Conservation (phyloP, 202 grass and related monocot species). For the Digitaria exilis region DNA sequence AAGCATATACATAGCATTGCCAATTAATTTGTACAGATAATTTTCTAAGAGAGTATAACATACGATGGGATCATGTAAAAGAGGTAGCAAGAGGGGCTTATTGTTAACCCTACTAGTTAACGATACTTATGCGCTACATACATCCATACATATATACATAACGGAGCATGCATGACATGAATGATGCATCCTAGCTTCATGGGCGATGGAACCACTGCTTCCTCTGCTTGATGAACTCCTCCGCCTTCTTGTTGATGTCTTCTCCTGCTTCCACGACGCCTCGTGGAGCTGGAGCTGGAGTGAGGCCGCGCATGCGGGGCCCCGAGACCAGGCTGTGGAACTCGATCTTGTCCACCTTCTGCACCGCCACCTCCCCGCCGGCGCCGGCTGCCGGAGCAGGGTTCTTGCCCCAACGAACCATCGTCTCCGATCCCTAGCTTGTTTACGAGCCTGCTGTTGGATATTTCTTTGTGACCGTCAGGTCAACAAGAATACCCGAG, state of each 20-base stretch:
- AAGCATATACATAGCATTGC: neutral
- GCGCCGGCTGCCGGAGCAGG: neutral
- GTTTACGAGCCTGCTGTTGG: neutral
- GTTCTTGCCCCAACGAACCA: neutral
- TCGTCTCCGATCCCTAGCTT: neutral
- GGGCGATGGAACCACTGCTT: neutral
- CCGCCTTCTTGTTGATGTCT: slow-evolving; percentile 32
- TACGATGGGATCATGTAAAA: neutral
- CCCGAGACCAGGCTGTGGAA: neutral
- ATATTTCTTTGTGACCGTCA: no score
- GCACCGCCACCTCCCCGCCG: slow-evolving; percentile 17
- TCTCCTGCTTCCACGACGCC: neutral
- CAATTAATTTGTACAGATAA: neutral
- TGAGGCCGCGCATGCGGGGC: neutral
- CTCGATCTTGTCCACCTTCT: slow-evolving; percentile 28
- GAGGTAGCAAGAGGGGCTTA: neutral
- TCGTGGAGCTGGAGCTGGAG: neutral
- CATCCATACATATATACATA: neutral
- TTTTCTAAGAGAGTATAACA: neutral
- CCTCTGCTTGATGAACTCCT: slow-evolving; percentile 18
- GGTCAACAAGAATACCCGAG: no score
- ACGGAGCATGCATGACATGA: neutral
- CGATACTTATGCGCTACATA: neutral
- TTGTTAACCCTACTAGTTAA: neutral
- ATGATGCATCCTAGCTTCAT: neutral